Percentiles rank a stretch among this genome's conserved stretches.
phyloP scores from a whole-genome alignment of 768 basidiomycete species.

The Podaxis rugospora region DNA sequence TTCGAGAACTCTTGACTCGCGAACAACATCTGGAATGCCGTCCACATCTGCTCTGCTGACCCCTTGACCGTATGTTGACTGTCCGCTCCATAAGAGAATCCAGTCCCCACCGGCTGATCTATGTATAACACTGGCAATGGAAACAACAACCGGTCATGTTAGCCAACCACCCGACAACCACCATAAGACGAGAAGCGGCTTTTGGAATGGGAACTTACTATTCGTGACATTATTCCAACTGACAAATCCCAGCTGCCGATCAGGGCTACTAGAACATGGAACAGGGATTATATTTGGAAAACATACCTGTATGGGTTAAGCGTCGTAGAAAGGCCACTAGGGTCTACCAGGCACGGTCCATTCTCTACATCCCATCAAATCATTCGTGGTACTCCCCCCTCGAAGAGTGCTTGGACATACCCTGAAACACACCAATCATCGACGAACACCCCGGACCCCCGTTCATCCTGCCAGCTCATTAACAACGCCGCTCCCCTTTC shows the following conservation, averaged over 20 bases:
- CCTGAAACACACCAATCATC: constrained; percentile 67
- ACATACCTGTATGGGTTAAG: constrained; percentile 5
- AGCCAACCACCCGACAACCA: neutral
- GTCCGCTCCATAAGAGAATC: constrained; percentile 6
- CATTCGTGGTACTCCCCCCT: no score
- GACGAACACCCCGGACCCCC: constrained; percentile 48
- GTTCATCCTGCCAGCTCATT: neutral
- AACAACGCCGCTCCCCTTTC: neutral
- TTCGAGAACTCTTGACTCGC: neutral
- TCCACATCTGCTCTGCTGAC: constrained; percentile 5
- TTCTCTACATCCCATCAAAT: neutral
- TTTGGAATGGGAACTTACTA: neutral
- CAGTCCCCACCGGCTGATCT: constrained; percentile 3
- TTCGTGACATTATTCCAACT: constrained; percentile 10
- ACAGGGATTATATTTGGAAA: neutral
- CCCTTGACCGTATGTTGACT: neutral
- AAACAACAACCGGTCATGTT: neutral
- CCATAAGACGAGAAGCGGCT: neutral
- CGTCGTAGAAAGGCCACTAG: neutral
- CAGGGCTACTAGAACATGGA: neutral
- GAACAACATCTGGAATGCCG: constrained; percentile 3
- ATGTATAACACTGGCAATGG: constrained; percentile 4
- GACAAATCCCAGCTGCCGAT: neutral
- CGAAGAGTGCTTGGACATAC: neutral
- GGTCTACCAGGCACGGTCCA: constrained; percentile 5